phyloP scores from a whole-genome alignment of 78 protist species.

The Dictyostelium brefeldianum region DNA sequence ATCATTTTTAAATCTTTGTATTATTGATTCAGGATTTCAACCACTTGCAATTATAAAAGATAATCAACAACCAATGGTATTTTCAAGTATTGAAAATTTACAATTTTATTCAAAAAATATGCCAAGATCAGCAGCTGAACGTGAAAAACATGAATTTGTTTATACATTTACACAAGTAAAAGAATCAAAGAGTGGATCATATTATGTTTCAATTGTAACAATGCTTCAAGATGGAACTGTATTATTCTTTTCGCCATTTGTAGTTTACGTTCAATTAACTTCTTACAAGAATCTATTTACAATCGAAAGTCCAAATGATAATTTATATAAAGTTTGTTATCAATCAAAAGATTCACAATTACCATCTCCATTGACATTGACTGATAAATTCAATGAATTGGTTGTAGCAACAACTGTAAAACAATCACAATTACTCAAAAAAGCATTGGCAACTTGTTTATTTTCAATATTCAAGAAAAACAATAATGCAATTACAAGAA shows the following conservation, averaged over 20 bases:
- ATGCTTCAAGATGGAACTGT: not conserved
- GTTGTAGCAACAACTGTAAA: too few relatives aligned
- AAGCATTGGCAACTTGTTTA: not conserved
- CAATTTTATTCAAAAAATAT: not conserved
- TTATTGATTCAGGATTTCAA: not conserved
- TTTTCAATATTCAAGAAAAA: not conserved
- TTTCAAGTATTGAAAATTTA: not conserved
- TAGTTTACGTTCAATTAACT: not conserved
- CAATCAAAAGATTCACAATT: slow-evolving; percentile 17
- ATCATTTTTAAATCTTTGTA: not conserved
- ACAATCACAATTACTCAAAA: too few relatives aligned
- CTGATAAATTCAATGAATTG: too few relatives aligned
- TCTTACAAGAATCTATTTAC: not conserved
- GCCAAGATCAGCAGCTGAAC: not conserved
- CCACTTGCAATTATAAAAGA: not conserved
- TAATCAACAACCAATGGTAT: not conserved
- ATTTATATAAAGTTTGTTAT: not conserved
- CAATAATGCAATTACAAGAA: not conserved
- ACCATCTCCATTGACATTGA: not conserved
- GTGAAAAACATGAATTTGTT: not conserved
- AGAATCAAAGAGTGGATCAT: not conserved
- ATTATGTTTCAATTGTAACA: not conserved
- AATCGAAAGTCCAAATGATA: slow-evolving; percentile 15
- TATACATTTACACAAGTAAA: slow-evolving; percentile 11
- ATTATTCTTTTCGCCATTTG: not conserved